Percentiles rank a stretch among this genome's conserved stretches.
These are phyloP conservation scores for Trichocladium antarcticum DNA, from an alignment of 495 filamentous ascomycete genomes.

Conservation along the genomic window DNA sequence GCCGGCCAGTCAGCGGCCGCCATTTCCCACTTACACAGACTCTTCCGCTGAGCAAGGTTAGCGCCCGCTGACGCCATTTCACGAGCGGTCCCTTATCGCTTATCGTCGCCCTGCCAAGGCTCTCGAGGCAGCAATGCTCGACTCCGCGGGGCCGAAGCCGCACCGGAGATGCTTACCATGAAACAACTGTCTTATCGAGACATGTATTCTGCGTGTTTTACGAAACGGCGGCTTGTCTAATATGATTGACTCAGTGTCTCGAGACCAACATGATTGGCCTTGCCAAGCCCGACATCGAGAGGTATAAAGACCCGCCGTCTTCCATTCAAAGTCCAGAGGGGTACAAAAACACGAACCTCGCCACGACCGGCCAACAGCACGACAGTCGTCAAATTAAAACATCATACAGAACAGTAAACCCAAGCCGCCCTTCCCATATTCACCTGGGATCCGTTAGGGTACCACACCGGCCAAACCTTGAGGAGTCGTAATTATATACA, in stretches of 20 bases:
- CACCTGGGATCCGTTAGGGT: too few relatives aligned
- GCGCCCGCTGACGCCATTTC: slow-evolving; percentile 27
- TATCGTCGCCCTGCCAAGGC: slow-evolving; percentile 12
- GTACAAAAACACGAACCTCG: background rate
- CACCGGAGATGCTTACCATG: slow-evolving; percentile 12
- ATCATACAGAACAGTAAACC: slow-evolving; percentile 1
- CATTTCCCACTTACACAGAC: slow-evolving; percentile 15
- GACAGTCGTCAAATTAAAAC: background rate
- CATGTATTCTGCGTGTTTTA: background rate
- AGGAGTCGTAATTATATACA: too few relatives aligned
- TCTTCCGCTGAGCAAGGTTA: slow-evolving; percentile 13
- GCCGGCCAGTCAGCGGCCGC: slow-evolving; percentile 12
- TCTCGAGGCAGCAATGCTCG: background rate
- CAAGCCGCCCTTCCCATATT: background rate
- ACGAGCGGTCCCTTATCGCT: slow-evolving; percentile 9
- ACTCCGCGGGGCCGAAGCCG: slow-evolving; percentile 15
- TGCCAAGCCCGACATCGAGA: too few relatives aligned
- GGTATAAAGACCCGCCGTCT: too few relatives aligned
- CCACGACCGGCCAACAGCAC: background rate
- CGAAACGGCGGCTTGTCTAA: background rate
- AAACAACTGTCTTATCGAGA: background rate
- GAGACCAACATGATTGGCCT: too few relatives aligned
- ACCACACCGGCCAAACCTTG: too few relatives aligned
- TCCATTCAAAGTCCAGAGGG: too few relatives aligned
- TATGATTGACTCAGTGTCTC: background rate